phyloP scores from a whole-genome alignment of 257 asterid species.

The Nicotiana noctiflora region DNA sequence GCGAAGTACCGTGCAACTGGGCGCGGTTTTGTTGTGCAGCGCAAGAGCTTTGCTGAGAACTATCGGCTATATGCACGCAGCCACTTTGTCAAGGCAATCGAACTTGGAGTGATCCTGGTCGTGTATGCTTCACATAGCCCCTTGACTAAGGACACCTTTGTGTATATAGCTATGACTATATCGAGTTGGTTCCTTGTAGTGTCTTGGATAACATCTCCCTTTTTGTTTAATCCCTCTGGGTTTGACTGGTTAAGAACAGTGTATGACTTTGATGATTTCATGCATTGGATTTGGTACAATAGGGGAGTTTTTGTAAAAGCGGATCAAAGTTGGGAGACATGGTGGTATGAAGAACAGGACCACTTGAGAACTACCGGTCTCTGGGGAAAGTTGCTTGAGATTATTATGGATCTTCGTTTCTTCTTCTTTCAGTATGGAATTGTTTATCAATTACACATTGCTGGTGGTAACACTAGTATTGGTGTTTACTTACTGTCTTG shows the following conservation, averaged over 20 bases:
- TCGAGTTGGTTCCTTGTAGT: conserved; percentile 90
- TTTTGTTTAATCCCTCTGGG: conserved; percentile 83
- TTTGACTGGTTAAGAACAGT: conserved; percentile 96
- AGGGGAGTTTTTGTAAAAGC: conserved; percentile 68
- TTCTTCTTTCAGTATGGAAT: conserved; percentile 94
- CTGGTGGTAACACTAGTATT: conserved; percentile 37
- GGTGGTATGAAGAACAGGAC: conserved; percentile 97
- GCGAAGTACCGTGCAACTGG: conserved; percentile 96
- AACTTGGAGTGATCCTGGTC: conserved; percentile 72
- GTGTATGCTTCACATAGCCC: conserved; percentile 70
- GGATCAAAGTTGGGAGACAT: conserved; percentile 86
- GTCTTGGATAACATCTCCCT: conserved; percentile 89
- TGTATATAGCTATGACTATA: conserved; percentile 71
- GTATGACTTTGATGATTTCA: conserved; percentile 73
- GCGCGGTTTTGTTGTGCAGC: conserved; percentile 92
- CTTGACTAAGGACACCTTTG: conserved; percentile 41
- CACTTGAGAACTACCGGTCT: conserved; percentile 89
- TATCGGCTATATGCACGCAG: conserved; percentile 84
- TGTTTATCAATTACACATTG: conserved; percentile 70
- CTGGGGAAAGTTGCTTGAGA: conserved; percentile 92
- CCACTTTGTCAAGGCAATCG: conserved; percentile 94
- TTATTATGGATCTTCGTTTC: conserved; percentile 80
- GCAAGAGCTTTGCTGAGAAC: conserved; percentile 76
- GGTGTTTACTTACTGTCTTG: conserved; percentile 85
- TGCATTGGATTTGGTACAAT: conserved; percentile 77